Conservation (phyloP, 2,329 filamentous ascomycete genomes). For the Neonectria coccinea region DNA sequence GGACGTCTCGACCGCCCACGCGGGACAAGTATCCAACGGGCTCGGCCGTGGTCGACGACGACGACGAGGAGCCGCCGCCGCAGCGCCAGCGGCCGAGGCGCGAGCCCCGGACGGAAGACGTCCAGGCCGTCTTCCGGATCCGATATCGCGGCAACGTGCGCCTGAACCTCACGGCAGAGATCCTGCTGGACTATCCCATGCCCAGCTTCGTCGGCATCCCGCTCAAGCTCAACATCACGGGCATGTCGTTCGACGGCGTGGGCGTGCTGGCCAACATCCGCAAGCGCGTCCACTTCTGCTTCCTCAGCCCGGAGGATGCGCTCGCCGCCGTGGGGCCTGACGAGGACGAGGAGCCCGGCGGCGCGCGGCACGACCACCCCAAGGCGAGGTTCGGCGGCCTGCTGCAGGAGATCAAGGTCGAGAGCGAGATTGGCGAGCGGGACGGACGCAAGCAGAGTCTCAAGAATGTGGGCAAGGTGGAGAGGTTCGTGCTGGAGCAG, state of each 20-base stretch:
- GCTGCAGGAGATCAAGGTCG: constrained; percentile 92
- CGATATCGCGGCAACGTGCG: constrained; percentile 89
- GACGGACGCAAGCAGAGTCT: constrained; percentile 93
- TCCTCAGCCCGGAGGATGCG: constrained; percentile 91
- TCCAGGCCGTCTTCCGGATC: constrained; percentile 93
- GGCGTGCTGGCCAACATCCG: constrained; percentile 93
- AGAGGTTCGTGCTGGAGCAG: constrained; percentile 96
- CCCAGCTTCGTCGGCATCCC: constrained; percentile 97
- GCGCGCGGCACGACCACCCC: constrained; percentile 46
- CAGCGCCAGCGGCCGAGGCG: constrained; percentile 56
- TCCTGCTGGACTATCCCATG: constrained; percentile 97
- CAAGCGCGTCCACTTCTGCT: constrained; percentile 91
- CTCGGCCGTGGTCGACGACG: constrained; percentile 55
- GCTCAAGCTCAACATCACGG: constrained; percentile 93
- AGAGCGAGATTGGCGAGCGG: constrained; percentile 96
- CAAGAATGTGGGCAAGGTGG: constrained; percentile 98
- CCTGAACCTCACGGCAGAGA: constrained; percentile 91
- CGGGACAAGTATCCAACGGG: constrained; percentile 59
- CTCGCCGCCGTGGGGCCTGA: constrained; percentile 73
- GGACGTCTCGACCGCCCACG: constrained; percentile 68
- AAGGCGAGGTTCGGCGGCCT: constrained; percentile 73
- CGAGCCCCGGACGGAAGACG: constrained; percentile 84
- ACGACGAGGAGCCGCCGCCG: constrained; percentile 48
- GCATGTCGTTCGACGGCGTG: constrained; percentile 93
- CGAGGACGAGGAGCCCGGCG: constrained; percentile 47